Percentiles rank a stretch among this genome's conserved stretches.
These are phyloP conservation scores for Curvularia sp. DNA, from an alignment of 2,329 filamentous ascomycete genomes.

Conservation along the genomic window DNA sequence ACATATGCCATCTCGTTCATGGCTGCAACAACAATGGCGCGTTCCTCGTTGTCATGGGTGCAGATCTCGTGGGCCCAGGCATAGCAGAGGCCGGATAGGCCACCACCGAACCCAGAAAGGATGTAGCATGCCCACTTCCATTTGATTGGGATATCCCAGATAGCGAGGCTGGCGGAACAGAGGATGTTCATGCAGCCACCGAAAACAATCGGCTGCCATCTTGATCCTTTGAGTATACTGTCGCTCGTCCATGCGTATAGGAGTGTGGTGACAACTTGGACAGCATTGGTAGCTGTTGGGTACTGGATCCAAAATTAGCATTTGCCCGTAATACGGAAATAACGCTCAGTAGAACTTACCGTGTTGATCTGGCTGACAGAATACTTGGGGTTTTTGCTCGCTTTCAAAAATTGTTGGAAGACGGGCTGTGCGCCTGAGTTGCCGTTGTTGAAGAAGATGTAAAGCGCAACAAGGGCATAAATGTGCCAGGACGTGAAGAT, in stretches of 20 bases:
- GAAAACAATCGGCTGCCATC: constrained; percentile 32
- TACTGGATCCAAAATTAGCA: constrained; percentile 19
- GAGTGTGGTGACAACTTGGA: constrained; percentile 31
- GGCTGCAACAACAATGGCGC: constrained; percentile 67
- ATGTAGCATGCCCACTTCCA: constrained; percentile 72
- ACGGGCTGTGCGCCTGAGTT: constrained; percentile 7
- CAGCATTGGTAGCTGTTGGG: constrained; percentile 28
- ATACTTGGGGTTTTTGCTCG: constrained; percentile 25
- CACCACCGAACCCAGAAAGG: constrained; percentile 57
- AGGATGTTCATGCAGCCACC: constrained; percentile 28
- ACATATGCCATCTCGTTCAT: constrained; percentile 77
- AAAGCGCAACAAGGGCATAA: constrained; percentile 21
- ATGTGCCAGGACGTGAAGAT: constrained; percentile 18
- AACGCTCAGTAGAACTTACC: constrained; percentile 15
- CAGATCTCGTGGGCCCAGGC: constrained; percentile 65
- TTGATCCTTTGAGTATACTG: constrained; percentile 24
- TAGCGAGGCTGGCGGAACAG: constrained; percentile 26
- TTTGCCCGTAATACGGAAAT: too few relatives aligned
- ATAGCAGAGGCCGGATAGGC: constrained; percentile 59
- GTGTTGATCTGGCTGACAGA: constrained; percentile 23
- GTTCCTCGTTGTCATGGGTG: constrained; percentile 66
- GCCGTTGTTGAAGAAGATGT: constrained; percentile 14
- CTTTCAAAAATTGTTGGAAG: constrained; percentile 28
- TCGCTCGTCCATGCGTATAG: constrained; percentile 30
- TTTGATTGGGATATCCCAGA: constrained; percentile 35